Conservation (phyloP, 1,139 yeast genomes). For the Kluyveromyces sp. region DNA sequence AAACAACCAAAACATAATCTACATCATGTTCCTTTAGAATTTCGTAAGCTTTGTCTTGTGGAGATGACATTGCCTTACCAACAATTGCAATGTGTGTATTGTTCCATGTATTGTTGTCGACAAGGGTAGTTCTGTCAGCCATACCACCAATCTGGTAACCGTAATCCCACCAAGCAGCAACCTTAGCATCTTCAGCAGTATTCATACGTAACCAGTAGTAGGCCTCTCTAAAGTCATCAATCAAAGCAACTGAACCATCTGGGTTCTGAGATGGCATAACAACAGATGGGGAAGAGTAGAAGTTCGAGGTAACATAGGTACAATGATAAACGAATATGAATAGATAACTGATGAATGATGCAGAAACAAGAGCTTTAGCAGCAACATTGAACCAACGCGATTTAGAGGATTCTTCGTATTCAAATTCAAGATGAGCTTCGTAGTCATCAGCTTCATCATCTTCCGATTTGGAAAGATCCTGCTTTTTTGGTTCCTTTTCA, state of each 20-base stretch:
- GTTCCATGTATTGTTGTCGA: slow-evolving; percentile 99
- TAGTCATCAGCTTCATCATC: slow-evolving; percentile 10
- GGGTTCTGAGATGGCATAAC: slow-evolving; percentile 75
- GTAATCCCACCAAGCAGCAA: slow-evolving; percentile 99
- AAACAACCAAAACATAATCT: slow-evolving; percentile 85
- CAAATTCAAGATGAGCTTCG: slow-evolving; percentile 9
- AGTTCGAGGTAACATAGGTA: slow-evolving; percentile 94
- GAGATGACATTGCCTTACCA: slow-evolving; percentile 93
- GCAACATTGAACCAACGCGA: slow-evolving; percentile 16
- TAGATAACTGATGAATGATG: slow-evolving; percentile 69
- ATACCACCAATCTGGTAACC: slow-evolving; percentile 99
- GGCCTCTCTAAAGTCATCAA: slow-evolving; percentile 98
- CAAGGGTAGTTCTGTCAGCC: slow-evolving; percentile 98
- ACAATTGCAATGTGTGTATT: slow-evolving; percentile 99
- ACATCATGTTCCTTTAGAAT: slow-evolving; percentile 88
- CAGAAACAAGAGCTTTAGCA: slow-evolving; percentile 56
- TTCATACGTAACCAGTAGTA: slow-evolving; percentile 99
- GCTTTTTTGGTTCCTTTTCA: slow-evolving; percentile 5
- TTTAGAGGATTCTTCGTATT: slow-evolving; percentile 10
- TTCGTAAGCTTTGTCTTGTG: slow-evolving; percentile 82
- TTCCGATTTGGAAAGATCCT: too few relatives aligned
- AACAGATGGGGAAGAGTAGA: slow-evolving; percentile 96
- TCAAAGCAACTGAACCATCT: slow-evolving; percentile 78
- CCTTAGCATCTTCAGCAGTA: slow-evolving; percentile 90
- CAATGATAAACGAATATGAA: slow-evolving; percentile 85